Evolutionary conservation across 2,329 filamentous ascomycete species (phyloP).

Genomic region (Aspergillaceae sp.): DNA sequence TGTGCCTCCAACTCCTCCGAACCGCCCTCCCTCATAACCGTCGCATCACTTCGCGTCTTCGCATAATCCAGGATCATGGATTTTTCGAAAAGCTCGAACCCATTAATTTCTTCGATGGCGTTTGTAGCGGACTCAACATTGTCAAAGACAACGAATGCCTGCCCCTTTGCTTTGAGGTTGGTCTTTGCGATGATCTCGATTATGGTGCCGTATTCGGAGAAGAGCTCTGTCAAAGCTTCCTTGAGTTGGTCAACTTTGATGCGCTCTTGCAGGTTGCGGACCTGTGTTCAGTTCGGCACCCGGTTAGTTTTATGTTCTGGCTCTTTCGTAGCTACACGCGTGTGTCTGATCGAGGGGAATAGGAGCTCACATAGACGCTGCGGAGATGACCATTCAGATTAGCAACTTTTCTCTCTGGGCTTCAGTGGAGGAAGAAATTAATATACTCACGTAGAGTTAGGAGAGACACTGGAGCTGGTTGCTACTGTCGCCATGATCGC

Average conservation of each 20-base stretch:
- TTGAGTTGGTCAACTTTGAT: slow-evolving; percentile 73
- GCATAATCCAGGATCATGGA: slow-evolving; percentile 79
- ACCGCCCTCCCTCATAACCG: slow-evolving; percentile 63
- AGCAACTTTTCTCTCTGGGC: neutral
- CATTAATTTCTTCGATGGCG: slow-evolving; percentile 82
- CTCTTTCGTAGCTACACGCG: neutral
- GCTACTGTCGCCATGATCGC: slow-evolving; percentile 31
- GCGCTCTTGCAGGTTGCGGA: slow-evolving; percentile 83
- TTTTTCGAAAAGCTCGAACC: slow-evolving; percentile 88
- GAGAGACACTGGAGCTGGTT: slow-evolving; percentile 21
- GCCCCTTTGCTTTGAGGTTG: slow-evolving; percentile 85
- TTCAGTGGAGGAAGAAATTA: neutral
- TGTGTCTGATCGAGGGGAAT: neutral
- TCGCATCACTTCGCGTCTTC: slow-evolving; percentile 77
- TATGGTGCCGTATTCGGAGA: slow-evolving; percentile 79
- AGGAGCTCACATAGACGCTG: slow-evolving; percentile 35
- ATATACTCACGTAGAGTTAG: slow-evolving; percentile 33
- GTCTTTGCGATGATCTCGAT: slow-evolving; percentile 81
- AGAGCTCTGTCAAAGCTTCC: slow-evolving; percentile 65
- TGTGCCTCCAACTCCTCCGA: slow-evolving; percentile 79
- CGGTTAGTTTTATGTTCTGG: slow-evolving; percentile 4
- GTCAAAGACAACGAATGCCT: slow-evolving; percentile 92
- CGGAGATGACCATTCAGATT: slow-evolving; percentile 4
- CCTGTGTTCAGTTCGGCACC: slow-evolving; percentile 25
- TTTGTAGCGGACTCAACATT: slow-evolving; percentile 65